Evolutionary conservation across 345 rosid species (phyloP).

Genomic region (Fremontodendron californicum): DNA sequence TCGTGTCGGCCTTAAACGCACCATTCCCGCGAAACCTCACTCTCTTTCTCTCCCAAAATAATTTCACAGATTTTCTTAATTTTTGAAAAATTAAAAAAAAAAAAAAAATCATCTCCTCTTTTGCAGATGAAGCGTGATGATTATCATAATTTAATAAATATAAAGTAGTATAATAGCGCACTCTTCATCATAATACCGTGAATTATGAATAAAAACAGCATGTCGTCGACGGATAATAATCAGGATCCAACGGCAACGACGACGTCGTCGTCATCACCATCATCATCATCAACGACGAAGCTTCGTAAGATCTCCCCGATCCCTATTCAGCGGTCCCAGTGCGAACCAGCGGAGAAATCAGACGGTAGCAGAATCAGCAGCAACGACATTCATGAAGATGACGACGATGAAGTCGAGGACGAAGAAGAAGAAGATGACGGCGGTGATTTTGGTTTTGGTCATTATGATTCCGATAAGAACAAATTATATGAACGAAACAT

Average conservation of each 20-base stretch:
- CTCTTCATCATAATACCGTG: slow-evolving; percentile 4
- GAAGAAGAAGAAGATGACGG: no score
- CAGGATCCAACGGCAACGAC: slow-evolving; percentile 14
- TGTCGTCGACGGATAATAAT: slow-evolving; percentile 27
- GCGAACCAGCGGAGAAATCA: slow-evolving; percentile 6
- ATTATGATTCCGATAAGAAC: no score
- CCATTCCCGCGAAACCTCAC: slow-evolving; percentile 64
- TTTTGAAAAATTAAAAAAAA: background rate
- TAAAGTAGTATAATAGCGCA: no score
- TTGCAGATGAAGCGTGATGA: background rate
- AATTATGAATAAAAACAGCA: slow-evolving; percentile 27
- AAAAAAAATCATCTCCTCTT: background rate
- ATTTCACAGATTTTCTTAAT: slow-evolving; percentile 6
- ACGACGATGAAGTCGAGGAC: background rate
- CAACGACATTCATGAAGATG: slow-evolving; percentile 10
- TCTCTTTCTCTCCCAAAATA: slow-evolving; percentile 10
- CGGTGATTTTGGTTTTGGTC: background rate
- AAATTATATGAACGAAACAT: background rate
- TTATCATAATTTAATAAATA: background rate
- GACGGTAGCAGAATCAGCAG: slow-evolving; percentile 9
- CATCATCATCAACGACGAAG: slow-evolving; percentile 32
- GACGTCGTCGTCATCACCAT: slow-evolving; percentile 16
- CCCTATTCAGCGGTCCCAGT: slow-evolving; percentile 29
- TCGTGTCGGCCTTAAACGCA: slow-evolving; percentile 26
- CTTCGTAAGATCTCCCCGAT: slow-evolving; percentile 69